Conservation (phyloP, 192 early-diverging fungal genomes). For the Ambispora gerdemannii region DNA sequence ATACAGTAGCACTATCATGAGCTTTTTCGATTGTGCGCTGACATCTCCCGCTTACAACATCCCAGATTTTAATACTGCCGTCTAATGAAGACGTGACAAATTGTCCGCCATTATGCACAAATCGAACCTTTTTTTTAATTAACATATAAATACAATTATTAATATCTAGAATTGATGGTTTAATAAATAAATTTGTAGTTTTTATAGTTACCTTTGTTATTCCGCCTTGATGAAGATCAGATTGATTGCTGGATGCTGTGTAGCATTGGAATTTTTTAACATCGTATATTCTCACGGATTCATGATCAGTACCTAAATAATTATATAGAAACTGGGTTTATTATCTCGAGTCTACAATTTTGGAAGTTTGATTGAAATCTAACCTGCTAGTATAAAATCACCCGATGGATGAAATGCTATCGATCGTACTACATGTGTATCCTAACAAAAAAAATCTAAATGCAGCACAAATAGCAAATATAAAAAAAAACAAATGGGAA, state of each 20-base stretch:
- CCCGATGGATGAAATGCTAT: conserved; percentile 93
- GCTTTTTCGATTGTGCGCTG: conserved; percentile 73
- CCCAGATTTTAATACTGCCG: conserved; percentile 85
- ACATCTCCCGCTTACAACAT: conserved; percentile 72
- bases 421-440: conserved; percentile 72
- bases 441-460: conserved; percentile 37
- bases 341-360: neutral
- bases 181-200: neutral
- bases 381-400: conserved; percentile 74
- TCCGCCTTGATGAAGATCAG: conserved; percentile 45
- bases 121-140: conserved; percentile 58
- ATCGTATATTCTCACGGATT: conserved; percentile 80
- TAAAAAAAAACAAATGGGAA: neutral
- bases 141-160: neutral
- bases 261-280: conserved; percentile 83
- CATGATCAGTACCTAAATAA: conserved; percentile 64
- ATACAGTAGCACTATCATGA: conserved; percentile 71
- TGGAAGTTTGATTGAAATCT: neutral
- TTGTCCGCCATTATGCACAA: conserved; percentile 63
- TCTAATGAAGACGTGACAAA: conserved; percentile 80
- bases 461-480: neutral
- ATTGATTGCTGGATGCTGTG: conserved; percentile 50
- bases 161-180: neutral
- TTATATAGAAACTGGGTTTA: neutral
- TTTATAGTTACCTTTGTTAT: conserved; percentile 43